Conservation (phyloP, 345 rosid species). For the Adansonia digitata region DNA sequence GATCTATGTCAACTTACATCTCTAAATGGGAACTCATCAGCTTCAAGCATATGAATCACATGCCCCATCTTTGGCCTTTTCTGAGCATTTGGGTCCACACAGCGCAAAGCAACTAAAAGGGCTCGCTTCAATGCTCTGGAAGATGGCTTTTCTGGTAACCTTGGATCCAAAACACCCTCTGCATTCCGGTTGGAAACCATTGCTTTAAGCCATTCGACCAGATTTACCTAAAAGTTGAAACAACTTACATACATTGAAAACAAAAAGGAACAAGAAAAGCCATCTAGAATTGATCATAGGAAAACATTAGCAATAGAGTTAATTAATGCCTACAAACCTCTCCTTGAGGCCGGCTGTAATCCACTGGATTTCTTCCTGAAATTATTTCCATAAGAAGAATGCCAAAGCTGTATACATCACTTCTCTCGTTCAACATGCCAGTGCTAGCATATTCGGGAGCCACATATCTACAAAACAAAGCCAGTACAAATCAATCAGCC, state of each 20-base stretch:
- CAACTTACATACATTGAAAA: not conserved
- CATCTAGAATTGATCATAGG: slow-evolving; percentile 2
- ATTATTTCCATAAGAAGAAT: slow-evolving; percentile 90
- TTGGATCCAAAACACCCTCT: slow-evolving; percentile 81
- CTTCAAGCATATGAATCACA: slow-evolving; percentile 95
- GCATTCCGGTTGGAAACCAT: slow-evolving; percentile 82
- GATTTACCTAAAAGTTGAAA: slow-evolving; percentile 53
- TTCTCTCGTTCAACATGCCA: slow-evolving; percentile 95
- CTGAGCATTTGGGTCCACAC: slow-evolving; percentile 93
- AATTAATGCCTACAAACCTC: slow-evolving; percentile 44
- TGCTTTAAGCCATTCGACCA: slow-evolving; percentile 90
- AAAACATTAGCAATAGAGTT: not conserved
- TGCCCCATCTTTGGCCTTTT: slow-evolving; percentile 97
- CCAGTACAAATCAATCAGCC: not conserved
- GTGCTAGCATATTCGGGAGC: slow-evolving; percentile 99
- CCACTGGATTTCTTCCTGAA: slow-evolving; percentile 95
- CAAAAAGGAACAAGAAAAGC: not conserved
- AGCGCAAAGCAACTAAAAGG: slow-evolving; percentile 80
- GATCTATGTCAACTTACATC: slow-evolving; percentile 41
- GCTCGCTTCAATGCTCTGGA: slow-evolving; percentile 82
- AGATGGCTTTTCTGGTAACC: slow-evolving; percentile 71
- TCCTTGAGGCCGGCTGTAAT: slow-evolving; percentile 77
- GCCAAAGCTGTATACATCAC: slow-evolving; percentile 93
- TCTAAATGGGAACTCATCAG: slow-evolving; percentile 76
- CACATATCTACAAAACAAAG: slow-evolving; percentile 51